Base-by-base conservation (phyloP, 2,329 filamentous ascomycete species). In the Trichoderma harzianum region DNA sequence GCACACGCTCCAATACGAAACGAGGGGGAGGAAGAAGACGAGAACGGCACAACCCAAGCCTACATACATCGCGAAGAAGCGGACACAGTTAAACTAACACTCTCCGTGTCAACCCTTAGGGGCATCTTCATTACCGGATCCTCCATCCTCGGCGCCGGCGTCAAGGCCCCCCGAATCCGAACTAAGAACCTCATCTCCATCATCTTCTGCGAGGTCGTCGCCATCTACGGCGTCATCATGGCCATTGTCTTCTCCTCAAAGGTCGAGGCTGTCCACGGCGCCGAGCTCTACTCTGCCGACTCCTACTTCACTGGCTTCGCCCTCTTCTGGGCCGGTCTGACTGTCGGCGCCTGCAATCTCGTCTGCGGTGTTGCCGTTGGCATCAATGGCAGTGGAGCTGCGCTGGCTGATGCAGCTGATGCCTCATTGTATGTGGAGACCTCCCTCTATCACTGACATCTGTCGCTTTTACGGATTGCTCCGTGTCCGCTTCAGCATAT, bases 171-270 rank as follows among this genome's bases (percentile, higher is more conserved):
- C 47, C 92, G 96, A 78, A 99, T 99, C 84, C 93, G 96, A 82
- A 99, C 96, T 75, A 99, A 99, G 91, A 99, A 99, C 87, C 84
- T 99, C 80, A 98, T 99, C 82, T 98, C 95, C 78, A 99, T 99
- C 83, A 98, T 99, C 85, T 99, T 99, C 86, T 99, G 96, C 86
- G 96, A 99, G 85, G 96, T 99, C 80, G 96, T 99, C 79, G 96
- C 96, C 83, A 99, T 99, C 83, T 99, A 99, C 88, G 97, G 97
- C 78, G 95, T 99, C 84, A 99, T 99, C 85, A 99, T 99, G 94
- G 92, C 95, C 78, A 99, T 99, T 81, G 93, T 99, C 78, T 98
- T 98, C 86, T 97, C 95, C 58, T 89, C 95, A 74, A 97, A 98
- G 83, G 85, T 99, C 77, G 88, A 89, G 77, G 82, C 87, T 70